Percentiles rank a stretch among this genome's conserved stretches.
phyloP scores from a whole-genome alignment of 805 yeast genomes.

The Monosporozyma siamensis region DNA sequence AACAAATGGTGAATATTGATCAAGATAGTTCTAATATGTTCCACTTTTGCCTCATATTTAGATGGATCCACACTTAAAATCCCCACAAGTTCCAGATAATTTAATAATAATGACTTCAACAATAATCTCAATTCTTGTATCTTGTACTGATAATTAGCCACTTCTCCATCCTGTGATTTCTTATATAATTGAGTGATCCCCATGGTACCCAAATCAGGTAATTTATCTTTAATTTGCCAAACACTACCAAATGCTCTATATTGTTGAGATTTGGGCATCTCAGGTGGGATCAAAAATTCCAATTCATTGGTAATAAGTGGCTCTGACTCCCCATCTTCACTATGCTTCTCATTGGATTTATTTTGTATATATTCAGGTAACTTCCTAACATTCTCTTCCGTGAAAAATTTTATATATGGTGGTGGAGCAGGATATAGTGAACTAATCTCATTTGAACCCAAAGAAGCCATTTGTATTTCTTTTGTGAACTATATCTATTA shows the following conservation, averaged over 20 bases:
- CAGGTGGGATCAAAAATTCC: slow-evolving; percentile 56
- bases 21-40: slow-evolving; percentile 67
- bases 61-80: slow-evolving; percentile 66
- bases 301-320: slow-evolving; percentile 21
- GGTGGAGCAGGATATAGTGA: slow-evolving; percentile 95
- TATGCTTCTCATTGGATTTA: slow-evolving; percentile 6
- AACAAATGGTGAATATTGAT: slow-evolving; percentile 87
- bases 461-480: background rate
- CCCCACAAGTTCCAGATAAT: slow-evolving; percentile 76
- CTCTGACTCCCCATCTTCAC: slow-evolving; percentile 3
- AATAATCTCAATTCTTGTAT: slow-evolving; percentile 71
- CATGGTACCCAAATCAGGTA: slow-evolving; percentile 65
- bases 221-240: slow-evolving; percentile 70
- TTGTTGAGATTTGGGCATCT: slow-evolving; percentile 47
- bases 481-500: no score
- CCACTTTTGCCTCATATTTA: slow-evolving; percentile 53
- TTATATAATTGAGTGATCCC: slow-evolving; percentile 70
- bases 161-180: slow-evolving; percentile 14
- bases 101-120: slow-evolving; percentile 66
- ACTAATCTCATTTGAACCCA: slow-evolving; percentile 34
- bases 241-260: slow-evolving; percentile 85
- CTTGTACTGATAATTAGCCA: slow-evolving; percentile 37
- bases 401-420: slow-evolving; percentile 64
- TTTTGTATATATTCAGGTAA: slow-evolving; percentile 24
- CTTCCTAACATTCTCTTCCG: slow-evolving; percentile 51